Percentiles rank a stretch among this genome's conserved stretches.
These are phyloP conservation scores for Pyricularia pennisetigena DNA, from an alignment of 2,329 filamentous ascomycete species.

Conservation along the genomic window DNA sequence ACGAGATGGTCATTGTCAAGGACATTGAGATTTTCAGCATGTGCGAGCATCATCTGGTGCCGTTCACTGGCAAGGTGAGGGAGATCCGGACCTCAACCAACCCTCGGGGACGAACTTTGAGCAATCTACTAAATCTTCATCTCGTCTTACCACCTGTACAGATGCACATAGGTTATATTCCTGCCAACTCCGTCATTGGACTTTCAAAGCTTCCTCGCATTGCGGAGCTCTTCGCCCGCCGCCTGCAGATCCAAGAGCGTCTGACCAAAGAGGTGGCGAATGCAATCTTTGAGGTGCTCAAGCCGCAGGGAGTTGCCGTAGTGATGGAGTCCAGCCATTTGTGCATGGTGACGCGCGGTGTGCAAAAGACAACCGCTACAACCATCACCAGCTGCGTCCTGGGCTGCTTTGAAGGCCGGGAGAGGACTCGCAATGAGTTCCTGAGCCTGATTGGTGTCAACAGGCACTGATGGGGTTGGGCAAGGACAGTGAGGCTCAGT, in stretches of 20 bases:
- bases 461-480: constrained; percentile 6
- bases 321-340: constrained; percentile 96
- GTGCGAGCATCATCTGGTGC: constrained; percentile 95
- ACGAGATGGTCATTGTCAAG: constrained; percentile 95
- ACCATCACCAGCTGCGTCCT: constrained; percentile 97
- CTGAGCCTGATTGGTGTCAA: constrained; percentile 67
- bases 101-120: not conserved
- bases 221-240: constrained; percentile 90
- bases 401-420: constrained; percentile 86
- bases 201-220: constrained; percentile 93
- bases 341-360: constrained; percentile 99
- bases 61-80: constrained; percentile 83
- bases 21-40: constrained; percentile 92
- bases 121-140: not conserved
- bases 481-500: too few species aligned
- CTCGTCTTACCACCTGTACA: constrained; percentile 22
- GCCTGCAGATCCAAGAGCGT: constrained; percentile 92
- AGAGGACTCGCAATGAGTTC: constrained; percentile 94
- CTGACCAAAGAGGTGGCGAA: constrained; percentile 93
- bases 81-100: not conserved
- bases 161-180: constrained; percentile 99
- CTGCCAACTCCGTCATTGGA: constrained; percentile 80
- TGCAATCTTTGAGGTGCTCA: constrained; percentile 83
- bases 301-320: constrained; percentile 89
- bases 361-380: constrained; percentile 76